Conservation (phyloP, 352 stramenopile species). For the Pythium phragmitis region DNA sequence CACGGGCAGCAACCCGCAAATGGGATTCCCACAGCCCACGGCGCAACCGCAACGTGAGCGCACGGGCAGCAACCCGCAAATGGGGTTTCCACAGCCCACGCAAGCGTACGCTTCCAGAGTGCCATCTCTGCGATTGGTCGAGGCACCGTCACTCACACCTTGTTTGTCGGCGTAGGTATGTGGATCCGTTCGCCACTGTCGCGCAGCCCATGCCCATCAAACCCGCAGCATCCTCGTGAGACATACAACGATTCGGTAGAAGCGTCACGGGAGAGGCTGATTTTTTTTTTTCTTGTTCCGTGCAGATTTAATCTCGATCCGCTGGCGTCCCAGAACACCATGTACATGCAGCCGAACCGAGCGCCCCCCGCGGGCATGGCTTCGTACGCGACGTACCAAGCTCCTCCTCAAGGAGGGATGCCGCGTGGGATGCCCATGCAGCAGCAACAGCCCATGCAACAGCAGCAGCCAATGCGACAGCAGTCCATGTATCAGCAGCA, state of each 20-base stretch:
- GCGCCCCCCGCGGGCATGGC: slow-evolving; percentile 5
- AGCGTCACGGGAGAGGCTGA: neutral
- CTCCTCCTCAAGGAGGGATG: slow-evolving; percentile 14
- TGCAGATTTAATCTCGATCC: slow-evolving; percentile 51
- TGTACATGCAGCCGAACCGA: slow-evolving; percentile 25
- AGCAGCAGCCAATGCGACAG: neutral
- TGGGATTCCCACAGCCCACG: no score
- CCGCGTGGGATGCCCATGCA: slow-evolving; percentile 22
- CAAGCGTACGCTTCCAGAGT: neutral
- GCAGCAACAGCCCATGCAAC: slow-evolving; percentile 3
- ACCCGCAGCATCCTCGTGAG: slow-evolving; percentile 32
- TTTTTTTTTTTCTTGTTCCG: neutral
- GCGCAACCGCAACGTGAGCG: slow-evolving; percentile 11
- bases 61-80: slow-evolving; percentile 32
- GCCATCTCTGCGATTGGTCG: neutral
- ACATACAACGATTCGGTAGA: neutral
- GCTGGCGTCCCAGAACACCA: slow-evolving; percentile 34
- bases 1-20: slow-evolving; percentile 29
- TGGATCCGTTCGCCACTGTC: slow-evolving; percentile 63
- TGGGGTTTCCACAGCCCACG: slow-evolving; percentile 16
- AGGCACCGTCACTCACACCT: neutral
- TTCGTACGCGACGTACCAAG: slow-evolving; percentile 16
- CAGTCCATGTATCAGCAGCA: slow-evolving; percentile 15
- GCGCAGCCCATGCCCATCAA: slow-evolving; percentile 44
- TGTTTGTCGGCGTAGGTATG: slow-evolving; percentile 30